Evolutionary conservation across 1,284 basidiomycete species (phyloP).

Genomic region (Trichosporon coremiiforme): DNA sequence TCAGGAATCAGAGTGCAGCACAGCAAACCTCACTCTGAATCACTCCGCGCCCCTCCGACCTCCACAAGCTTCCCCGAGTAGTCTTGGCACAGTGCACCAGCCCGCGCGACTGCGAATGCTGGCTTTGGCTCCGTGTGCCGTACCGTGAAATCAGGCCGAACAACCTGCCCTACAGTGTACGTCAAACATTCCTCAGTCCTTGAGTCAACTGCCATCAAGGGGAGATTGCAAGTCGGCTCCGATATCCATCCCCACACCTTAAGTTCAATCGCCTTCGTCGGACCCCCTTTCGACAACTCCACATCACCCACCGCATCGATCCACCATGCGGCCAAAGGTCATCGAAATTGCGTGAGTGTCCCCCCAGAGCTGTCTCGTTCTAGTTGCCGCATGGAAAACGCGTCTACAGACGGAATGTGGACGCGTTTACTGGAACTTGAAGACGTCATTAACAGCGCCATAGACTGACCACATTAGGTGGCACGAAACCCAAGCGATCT

Average conservation of each 20-base stretch:
- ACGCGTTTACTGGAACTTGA: slow-evolving; percentile 10
- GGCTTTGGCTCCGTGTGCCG: slow-evolving; percentile 5
- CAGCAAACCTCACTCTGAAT: slow-evolving; percentile 4
- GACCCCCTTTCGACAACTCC: slow-evolving; percentile 8
- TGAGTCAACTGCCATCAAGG: slow-evolving; percentile 5
- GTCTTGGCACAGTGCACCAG: neutral
- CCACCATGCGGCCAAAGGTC: slow-evolving; percentile 54
- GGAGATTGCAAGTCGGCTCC: slow-evolving; percentile 11
- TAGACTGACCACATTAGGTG: slow-evolving; percentile 58
- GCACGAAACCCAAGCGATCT: slow-evolving; percentile 91
- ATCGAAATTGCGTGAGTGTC: slow-evolving; percentile 54
- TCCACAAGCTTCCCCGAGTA: neutral
- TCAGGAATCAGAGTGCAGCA: neutral
- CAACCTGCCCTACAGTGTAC: neutral
- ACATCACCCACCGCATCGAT: neutral
- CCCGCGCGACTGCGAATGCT: neutral
- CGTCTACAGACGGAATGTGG: neutral
- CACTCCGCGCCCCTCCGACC: slow-evolving; percentile 7
- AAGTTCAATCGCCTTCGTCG: slow-evolving; percentile 3
- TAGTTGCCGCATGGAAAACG: neutral
- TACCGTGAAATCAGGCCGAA: slow-evolving; percentile 12
- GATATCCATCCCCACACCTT: neutral
- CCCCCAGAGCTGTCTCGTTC: neutral
- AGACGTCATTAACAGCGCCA: neutral
- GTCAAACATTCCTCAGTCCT: slow-evolving; percentile 7